Base-by-base conservation (phyloP, 306 rosid species). In the Dryas octopetala region DNA sequence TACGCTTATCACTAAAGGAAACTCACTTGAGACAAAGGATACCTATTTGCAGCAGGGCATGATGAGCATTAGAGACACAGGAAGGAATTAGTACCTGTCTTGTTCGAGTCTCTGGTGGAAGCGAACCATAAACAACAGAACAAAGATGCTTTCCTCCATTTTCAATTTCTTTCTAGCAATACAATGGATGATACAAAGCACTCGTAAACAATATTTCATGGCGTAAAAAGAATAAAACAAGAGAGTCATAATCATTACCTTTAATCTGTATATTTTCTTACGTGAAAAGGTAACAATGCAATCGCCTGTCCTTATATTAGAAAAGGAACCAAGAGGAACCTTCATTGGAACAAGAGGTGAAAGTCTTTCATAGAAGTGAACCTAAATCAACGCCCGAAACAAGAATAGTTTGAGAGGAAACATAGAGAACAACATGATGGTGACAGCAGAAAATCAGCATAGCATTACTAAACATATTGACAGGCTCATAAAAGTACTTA, bases 61-160 rank as follows among this genome's bases (percentile, higher is more conserved):
- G 9, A 62, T 28, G 78, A 59, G 76, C 64, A 59, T 73, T 62
- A 58, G 48, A 55, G 73, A 74, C 51, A 62, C 12, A 69, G 66
- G 70, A 61, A 74, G 78, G 73, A 89, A 74, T 70, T 65, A 79
- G 70, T 76, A 95, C 99, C 96, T 95, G 97, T 78, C 96, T 86
- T 16, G 99, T 95, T 82, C 99, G 96, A 80, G 99, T 95, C 82
- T 90, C 96, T 23, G 99, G 97, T 45, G 99, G 99, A 62, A 95
- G 85, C 14, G 99, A 91, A 73, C 99, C 99, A 86, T 95, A 95
- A 80, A 95, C 99, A 74, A 95, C 91, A 2, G 97, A 95, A 77
- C 99, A 95, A 70, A 89, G 96, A 89, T 90, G 97, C 75, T 87
- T 84, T 75, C 91, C 88, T 61, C 75, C 85, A 44, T 55, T 81